Conservation (phyloP, 177 flowering plant species). For the Tripterygium wilfordii region DNA sequence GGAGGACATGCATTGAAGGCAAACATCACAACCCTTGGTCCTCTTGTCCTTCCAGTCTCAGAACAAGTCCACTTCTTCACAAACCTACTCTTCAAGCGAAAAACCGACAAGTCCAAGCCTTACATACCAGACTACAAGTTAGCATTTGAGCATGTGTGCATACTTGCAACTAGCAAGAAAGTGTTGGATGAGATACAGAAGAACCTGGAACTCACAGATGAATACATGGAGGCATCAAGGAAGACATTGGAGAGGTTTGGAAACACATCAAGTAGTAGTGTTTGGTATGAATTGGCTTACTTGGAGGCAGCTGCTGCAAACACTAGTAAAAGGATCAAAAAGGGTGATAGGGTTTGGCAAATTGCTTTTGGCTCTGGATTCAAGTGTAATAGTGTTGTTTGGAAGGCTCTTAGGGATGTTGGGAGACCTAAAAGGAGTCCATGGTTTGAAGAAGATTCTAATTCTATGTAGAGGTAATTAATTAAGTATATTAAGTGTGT, state of each 20-base stretch:
- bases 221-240: slow-evolving; percentile 67
- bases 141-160: slow-evolving; percentile 72
- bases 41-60: slow-evolving; percentile 49
- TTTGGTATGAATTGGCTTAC: slow-evolving; percentile 77
- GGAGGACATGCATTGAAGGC: slow-evolving; percentile 71
- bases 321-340: slow-evolving; percentile 34
- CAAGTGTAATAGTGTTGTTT: slow-evolving; percentile 66
- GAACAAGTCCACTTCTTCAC: slow-evolving; percentile 49
- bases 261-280: slow-evolving; percentile 75
- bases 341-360: slow-evolving; percentile 66
- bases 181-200: slow-evolving; percentile 56
- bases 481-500: too few species aligned
- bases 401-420: slow-evolving; percentile 49
- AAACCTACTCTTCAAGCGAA: slow-evolving; percentile 21
- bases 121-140: slow-evolving; percentile 64
- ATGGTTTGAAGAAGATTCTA: slow-evolving; percentile 37
- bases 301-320: too few species aligned
- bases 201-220: slow-evolving; percentile 53
- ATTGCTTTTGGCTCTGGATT: slow-evolving; percentile 74
- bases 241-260: slow-evolving; percentile 65
- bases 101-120: slow-evolving; percentile 31
- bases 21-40: slow-evolving; percentile 57
- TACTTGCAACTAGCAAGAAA: slow-evolving; percentile 51
- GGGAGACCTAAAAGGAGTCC: slow-evolving; percentile 26
- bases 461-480: neutral